Evolutionary conservation across 139 green algal species (phyloP), one percentile per base, ranked within the genome.

Genomic region (Picochlorum sp.): DNA sequence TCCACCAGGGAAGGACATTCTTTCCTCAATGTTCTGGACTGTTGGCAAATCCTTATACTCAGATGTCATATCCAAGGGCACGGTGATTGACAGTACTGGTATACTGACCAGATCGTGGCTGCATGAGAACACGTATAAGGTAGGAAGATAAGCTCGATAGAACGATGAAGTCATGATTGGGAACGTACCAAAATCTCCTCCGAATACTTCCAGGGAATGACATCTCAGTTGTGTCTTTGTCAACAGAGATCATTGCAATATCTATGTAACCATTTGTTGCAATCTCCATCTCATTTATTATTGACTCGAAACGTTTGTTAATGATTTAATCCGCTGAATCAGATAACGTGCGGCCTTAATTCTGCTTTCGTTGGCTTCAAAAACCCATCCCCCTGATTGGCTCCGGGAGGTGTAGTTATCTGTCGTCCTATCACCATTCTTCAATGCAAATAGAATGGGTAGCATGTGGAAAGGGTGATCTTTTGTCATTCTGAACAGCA

Each of bases 381-480:
- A 60, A 21, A n/a, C 28, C 58, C 9, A 11, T 10, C 34, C 66
- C 45, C 20, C 14, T 37, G 20, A 37, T n/a, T n/a, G 37, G 9
- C 44, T 28, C 56, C 21, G 26, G 16, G 54, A 57, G 32, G 54
- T 63, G 65, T 45, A 20, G 18, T 20, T 54, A 9, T 54, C 65
- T 78, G 45, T 69, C 66, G 6, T 24, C 38, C 74, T 47, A 56
- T 79, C 75, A 49, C 82, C 83, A 54, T 94, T 87, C 15, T 74
- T 76, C 13, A 95, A 79, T 13, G 86, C 83, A 30, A 89, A 76
- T 6, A 76, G 38, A 57, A 88, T 81, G 71, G 85, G 87, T 10
- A 96, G 67, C 3, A 71, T 79, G 75, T 97, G 90, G 73, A 88
- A 81, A 6, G 90, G 90, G 67, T 97, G 90, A 10, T 96, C 85